Evolutionary conservation across 2,329 filamentous ascomycete genomes (phyloP).

Genomic region (Fusarium sp.): DNA sequence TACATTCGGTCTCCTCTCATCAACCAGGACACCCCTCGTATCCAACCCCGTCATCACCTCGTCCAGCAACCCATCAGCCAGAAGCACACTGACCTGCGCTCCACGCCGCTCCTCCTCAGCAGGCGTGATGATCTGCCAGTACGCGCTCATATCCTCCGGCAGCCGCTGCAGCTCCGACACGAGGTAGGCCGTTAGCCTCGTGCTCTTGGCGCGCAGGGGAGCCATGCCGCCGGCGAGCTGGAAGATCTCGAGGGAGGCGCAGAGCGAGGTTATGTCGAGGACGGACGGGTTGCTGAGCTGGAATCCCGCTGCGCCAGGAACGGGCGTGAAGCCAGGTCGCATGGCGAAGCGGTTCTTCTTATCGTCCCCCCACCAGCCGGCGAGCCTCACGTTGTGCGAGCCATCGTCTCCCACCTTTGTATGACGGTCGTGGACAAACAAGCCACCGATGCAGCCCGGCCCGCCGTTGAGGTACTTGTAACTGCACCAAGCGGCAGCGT

Average conservation of each 20-base stretch:
- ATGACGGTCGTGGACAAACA: slow-evolving; percentile 81
- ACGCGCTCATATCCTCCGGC: slow-evolving; percentile 32
- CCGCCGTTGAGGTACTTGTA: slow-evolving; percentile 91
- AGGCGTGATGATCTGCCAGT: slow-evolving; percentile 74
- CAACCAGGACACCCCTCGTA: slow-evolving; percentile 75
- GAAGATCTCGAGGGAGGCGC: slow-evolving; percentile 73
- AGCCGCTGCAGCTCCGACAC: slow-evolving; percentile 66
- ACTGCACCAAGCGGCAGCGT: slow-evolving; percentile 88
- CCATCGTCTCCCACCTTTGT: slow-evolving; percentile 59
- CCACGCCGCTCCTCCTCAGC: slow-evolving; percentile 70
- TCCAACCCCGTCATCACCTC: slow-evolving; percentile 70
- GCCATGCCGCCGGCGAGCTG: slow-evolving; percentile 65
- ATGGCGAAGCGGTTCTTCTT: slow-evolving; percentile 78
- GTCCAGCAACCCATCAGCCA: slow-evolving; percentile 74
- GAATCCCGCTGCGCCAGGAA: slow-evolving; percentile 79
- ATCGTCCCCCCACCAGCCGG: slow-evolving; percentile 86
- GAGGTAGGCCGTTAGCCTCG: slow-evolving; percentile 74
- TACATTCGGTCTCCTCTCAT: slow-evolving; percentile 83
- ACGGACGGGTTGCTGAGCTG: slow-evolving; percentile 80
- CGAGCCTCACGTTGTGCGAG: slow-evolving; percentile 70
- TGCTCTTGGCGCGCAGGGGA: slow-evolving; percentile 68
- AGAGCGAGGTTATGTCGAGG: slow-evolving; percentile 76
- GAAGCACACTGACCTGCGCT: slow-evolving; percentile 79
- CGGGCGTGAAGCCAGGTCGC: slow-evolving; percentile 79
- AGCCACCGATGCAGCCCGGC: slow-evolving; percentile 78